These are phyloP conservation scores for Trametes coccinea DNA, from an alignment of 768 basidiomycete species.

Conservation along the genomic window DNA sequence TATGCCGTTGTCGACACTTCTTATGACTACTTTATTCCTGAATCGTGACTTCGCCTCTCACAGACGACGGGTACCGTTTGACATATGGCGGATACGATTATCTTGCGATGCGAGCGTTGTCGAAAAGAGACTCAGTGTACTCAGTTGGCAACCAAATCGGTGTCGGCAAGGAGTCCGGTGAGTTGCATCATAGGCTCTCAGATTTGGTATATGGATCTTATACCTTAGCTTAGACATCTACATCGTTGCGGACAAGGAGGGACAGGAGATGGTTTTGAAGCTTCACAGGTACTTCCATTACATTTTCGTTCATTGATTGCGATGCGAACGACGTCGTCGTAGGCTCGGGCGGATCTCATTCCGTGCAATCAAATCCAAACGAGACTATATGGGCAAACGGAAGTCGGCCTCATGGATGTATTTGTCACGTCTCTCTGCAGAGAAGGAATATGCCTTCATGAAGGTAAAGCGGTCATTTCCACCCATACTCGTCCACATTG, in stretches of 20 bases:
- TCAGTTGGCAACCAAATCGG: constrained; percentile 98
- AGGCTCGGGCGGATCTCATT: constrained; percentile 98
- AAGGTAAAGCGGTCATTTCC: constrained; percentile 55
- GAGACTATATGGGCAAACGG: constrained; percentile 94
- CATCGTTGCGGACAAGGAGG: constrained; percentile 82
- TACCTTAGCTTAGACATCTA: constrained; percentile 70
- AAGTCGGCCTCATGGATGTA: constrained; percentile 99
- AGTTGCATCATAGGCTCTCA: constrained; percentile 20
- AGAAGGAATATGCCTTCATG: constrained; percentile 99
- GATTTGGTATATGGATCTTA: neutral
- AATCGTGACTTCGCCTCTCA: neutral
- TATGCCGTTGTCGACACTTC: neutral
- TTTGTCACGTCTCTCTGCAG: constrained; percentile 93
- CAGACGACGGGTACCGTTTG: constrained; percentile 95
- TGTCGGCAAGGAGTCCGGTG: constrained; percentile 96
- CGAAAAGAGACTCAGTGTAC: constrained; percentile 83
- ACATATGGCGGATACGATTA: constrained; percentile 99
- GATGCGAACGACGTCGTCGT: constrained; percentile 1
- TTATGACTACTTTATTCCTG: neutral
- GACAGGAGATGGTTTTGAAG: constrained; percentile 87
- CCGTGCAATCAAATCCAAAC: constrained; percentile 92
- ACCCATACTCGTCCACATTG: neutral
- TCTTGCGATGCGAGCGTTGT: constrained; percentile 90
- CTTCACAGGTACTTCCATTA: constrained; percentile 71
- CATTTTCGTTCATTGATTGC: neutral